Evolutionary conservation across 2,329 filamentous ascomycete species (phyloP).

Genomic region (Fusarium pseudoanthophilum): DNA sequence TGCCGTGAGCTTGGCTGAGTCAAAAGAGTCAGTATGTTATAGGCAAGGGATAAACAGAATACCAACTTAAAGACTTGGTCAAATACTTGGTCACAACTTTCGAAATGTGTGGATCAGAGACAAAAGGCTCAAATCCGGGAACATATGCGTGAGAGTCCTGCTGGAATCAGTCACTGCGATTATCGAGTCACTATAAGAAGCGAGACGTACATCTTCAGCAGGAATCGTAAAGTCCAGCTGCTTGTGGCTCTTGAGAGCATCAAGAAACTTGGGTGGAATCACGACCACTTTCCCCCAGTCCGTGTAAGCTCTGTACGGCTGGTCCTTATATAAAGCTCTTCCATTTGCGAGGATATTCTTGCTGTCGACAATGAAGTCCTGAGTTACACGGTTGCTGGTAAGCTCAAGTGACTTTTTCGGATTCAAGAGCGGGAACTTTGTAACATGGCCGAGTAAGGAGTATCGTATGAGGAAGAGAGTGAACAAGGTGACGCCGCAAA

Average conservation of each 20-base stretch:
- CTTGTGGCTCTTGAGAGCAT: neutral
- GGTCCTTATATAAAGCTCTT: neutral
- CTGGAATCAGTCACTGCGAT: neutral
- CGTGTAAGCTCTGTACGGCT: neutral
- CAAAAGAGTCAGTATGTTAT: neutral
- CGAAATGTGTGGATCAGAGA: fast-evolving
- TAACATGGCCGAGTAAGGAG: neutral
- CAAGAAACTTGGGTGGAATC: neutral
- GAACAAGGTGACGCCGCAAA: neutral
- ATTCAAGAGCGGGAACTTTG: neutral
- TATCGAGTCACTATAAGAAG: neutral
- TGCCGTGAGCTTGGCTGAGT: neutral
- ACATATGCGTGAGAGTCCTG: constrained; percentile 9
- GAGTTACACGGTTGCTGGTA: neutral
- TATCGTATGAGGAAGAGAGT: neutral
- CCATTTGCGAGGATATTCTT: neutral
- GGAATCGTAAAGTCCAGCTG: neutral
- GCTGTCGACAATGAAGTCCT: neutral
- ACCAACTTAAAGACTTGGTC: neutral
- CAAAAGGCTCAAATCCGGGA: neutral
- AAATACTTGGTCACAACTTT: constrained; percentile 3
- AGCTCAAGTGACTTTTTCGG: neutral
- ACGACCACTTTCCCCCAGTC: constrained; percentile 1
- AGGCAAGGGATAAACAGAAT: fast-evolving
- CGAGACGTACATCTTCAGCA: neutral